Conservation (phyloP, 345 rosid genomes). For the Erodium maritimum region DNA sequence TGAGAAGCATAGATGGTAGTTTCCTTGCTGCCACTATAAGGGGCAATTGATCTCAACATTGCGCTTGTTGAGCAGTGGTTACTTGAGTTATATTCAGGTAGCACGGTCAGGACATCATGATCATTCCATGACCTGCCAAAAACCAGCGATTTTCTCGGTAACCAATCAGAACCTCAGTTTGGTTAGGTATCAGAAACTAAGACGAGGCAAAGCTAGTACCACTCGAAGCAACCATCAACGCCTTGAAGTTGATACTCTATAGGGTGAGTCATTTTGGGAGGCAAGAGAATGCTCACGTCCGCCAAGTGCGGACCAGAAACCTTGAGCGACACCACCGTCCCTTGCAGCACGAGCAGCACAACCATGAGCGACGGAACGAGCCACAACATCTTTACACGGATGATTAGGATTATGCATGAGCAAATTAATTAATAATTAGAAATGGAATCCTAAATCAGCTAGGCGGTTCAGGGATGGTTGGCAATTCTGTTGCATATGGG, state of each 20-base stretch:
- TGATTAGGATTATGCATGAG: too few relatives aligned
- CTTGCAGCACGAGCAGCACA: conserved; percentile 14
- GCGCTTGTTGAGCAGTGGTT: conserved; percentile 80
- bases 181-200: too few relatives aligned
- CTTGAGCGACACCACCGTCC: conserved; percentile 23
- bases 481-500: too few relatives aligned
- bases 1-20: conserved; percentile 92
- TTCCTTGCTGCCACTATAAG: conserved; percentile 69
- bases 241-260: conserved; percentile 92
- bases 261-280: conserved; percentile 79
- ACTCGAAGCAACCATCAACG: conserved; percentile 92
- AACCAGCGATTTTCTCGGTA: neutral
- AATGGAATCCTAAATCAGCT: too few relatives aligned
- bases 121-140: conserved; percentile 90
- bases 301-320: conserved; percentile 78
- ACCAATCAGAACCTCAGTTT: neutral
- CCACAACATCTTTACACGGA: conserved; percentile 10
- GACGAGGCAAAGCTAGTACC: conserved; percentile 20
- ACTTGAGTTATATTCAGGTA: conserved; percentile 76
- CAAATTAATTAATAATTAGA: too few relatives aligned
- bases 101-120: conserved; percentile 67
- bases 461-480: too few relatives aligned
- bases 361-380: conserved; percentile 10
- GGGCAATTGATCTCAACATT: conserved; percentile 61
- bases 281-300: conserved; percentile 80